phyloP scores from a whole-genome alignment of 2,329 filamentous ascomycete species.

The Catunica adiposa region DNA sequence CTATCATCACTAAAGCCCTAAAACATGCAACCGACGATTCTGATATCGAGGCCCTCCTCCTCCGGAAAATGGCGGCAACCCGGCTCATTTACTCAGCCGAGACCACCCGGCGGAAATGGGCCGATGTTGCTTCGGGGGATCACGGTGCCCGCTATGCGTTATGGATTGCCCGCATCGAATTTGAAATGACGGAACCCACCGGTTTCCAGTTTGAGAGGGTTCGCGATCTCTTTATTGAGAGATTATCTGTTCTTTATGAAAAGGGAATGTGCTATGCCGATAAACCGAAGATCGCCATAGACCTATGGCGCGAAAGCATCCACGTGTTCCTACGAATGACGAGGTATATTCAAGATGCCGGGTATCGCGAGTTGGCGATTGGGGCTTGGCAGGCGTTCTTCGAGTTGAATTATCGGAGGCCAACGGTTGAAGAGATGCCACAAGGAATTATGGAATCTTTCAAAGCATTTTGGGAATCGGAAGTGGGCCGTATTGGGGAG shows the following conservation, averaged over 20 bases:
- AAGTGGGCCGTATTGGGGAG: constrained; percentile 65
- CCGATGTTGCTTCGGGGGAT: constrained; percentile 26
- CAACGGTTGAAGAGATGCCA: neutral
- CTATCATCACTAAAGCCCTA: constrained; percentile 64
- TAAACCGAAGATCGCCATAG: neutral
- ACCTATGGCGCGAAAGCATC: constrained; percentile 24
- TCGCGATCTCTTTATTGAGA: constrained; percentile 40
- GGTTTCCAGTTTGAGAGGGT: constrained; percentile 53
- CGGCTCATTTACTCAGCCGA: constrained; percentile 54
- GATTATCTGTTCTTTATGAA: constrained; percentile 20
- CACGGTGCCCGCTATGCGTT: constrained; percentile 35
- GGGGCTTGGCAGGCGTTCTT: constrained; percentile 71
- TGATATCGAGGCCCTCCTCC: constrained; percentile 43
- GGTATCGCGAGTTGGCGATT: constrained; percentile 60
- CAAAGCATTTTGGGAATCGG: constrained; percentile 67
- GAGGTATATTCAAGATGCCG: constrained; percentile 55
- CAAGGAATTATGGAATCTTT: constrained; percentile 13
- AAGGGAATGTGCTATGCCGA: neutral
- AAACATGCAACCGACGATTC: constrained; percentile 30
- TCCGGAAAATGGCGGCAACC: constrained; percentile 59
- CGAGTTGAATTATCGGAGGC: constrained; percentile 54
- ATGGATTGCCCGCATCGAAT: constrained; percentile 60
- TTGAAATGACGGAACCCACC: constrained; percentile 50
- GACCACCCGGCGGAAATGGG: constrained; percentile 47
- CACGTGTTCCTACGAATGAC: constrained; percentile 65